Percentiles rank a stretch among this genome's conserved stretches.
Evolutionary conservation across 139 green algal genomes (phyloP).

Genomic region (Auxenochlorella protothecoides): DNA sequence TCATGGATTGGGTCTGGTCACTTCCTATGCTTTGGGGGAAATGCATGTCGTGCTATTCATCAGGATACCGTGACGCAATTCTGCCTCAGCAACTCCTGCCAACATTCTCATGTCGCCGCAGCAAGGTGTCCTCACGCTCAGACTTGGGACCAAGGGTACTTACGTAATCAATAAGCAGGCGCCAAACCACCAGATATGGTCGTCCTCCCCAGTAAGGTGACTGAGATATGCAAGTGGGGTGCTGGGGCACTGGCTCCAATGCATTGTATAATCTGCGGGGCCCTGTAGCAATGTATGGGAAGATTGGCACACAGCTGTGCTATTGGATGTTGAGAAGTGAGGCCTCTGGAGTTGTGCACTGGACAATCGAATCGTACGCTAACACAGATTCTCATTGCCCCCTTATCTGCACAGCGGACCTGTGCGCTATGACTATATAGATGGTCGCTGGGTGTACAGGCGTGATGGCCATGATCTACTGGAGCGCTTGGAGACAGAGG

Average conservation of each 20-base stretch:
- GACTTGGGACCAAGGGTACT: slow-evolving; percentile 67
- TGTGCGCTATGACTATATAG: slow-evolving; percentile 39
- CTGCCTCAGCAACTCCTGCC: neutral
- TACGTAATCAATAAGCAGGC: slow-evolving; percentile 98
- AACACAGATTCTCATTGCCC: neutral
- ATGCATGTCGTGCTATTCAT: neutral
- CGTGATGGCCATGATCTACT: slow-evolving; percentile 55
- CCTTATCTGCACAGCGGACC: slow-evolving; percentile 23
- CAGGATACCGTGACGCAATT: neutral
- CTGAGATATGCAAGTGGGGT: no score
- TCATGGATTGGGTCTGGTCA: no score
- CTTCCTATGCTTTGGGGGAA: no score
- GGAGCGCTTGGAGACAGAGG: slow-evolving; percentile 46
- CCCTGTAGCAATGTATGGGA: neutral
- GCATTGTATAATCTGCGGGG: neutral
- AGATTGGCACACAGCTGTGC: neutral
- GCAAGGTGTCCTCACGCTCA: slow-evolving; percentile 77
- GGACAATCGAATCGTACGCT: neutral
- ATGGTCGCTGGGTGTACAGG: slow-evolving; percentile 63
- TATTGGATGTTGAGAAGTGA: neutral
- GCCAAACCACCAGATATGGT: slow-evolving; percentile 94
- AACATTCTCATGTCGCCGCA: slow-evolving; percentile 12
- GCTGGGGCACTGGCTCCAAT: no score
- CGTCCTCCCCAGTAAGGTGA: slow-evolving; percentile 83
- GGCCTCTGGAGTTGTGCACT: neutral